Conservation (phyloP, 2,329 filamentous ascomycete species). For the Eutypa lata region DNA sequence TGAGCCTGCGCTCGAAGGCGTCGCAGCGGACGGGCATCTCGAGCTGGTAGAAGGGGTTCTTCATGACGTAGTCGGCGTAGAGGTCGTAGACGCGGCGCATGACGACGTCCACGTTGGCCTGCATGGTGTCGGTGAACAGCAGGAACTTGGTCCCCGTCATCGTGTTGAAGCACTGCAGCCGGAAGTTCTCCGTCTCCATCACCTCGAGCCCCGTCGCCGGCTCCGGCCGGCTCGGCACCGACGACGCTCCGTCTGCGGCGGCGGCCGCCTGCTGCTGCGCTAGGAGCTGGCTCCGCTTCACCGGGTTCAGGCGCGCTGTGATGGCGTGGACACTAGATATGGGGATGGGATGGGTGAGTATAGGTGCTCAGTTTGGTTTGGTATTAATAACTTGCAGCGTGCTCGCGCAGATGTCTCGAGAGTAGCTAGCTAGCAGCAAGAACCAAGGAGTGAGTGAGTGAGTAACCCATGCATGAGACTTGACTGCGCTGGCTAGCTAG, state of each 20-base stretch:
- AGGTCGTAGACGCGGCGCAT: slow-evolving; percentile 87
- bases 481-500: too few species aligned
- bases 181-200: slow-evolving; percentile 90
- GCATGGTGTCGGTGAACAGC: slow-evolving; percentile 86
- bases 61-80: slow-evolving; percentile 97
- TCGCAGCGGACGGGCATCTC: slow-evolving; percentile 98
- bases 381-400: too few species aligned
- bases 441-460: too few species aligned
- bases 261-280: slow-evolving; percentile 20
- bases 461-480: too few species aligned
- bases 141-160: slow-evolving; percentile 94
- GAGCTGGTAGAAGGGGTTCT: slow-evolving; percentile 97
- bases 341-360: slow-evolving; percentile 9
- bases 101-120: slow-evolving; percentile 81
- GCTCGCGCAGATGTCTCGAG: too few species aligned
- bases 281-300: slow-evolving; percentile 33
- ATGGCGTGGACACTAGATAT: slow-evolving; percentile 63
- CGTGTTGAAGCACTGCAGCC: slow-evolving; percentile 93
- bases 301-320: slow-evolving; percentile 59
- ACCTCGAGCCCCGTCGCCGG: slow-evolving; percentile 81
- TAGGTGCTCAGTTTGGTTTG: slow-evolving; percentile 4
- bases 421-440: too few species aligned
- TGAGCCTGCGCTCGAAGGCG: slow-evolving; percentile 84
- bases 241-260: slow-evolving; percentile 21
- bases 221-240: slow-evolving; percentile 51